Evolutionary conservation across 768 basidiomycete species (phyloP).

Genomic region (Hebeloma cylindrosporum): DNA sequence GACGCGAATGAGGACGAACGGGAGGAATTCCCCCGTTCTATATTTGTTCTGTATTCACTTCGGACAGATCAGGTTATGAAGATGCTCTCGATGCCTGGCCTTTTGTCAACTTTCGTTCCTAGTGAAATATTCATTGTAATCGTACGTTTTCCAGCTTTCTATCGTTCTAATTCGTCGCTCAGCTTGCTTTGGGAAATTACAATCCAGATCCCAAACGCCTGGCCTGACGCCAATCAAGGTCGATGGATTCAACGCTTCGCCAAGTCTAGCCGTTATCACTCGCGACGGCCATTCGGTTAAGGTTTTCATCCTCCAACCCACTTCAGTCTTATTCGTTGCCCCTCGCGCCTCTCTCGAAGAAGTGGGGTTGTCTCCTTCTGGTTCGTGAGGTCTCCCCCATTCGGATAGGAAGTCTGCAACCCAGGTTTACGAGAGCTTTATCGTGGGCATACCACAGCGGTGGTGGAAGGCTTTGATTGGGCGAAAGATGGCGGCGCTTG

Average conservation of each 20-base stretch:
- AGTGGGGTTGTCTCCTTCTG: not conserved
- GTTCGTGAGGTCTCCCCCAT: not conserved
- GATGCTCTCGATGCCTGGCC: conserved; percentile 41
- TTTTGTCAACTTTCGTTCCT: conserved; percentile 44
- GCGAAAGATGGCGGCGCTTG: conserved; percentile 61
- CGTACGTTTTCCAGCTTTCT: conserved; percentile 39
- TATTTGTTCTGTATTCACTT: conserved; percentile 33
- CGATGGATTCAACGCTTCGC: conserved; percentile 49
- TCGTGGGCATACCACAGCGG: conserved; percentile 67
- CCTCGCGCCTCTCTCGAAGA: not conserved
- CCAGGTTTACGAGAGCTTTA: conserved; percentile 69
- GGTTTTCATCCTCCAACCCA: conserved; percentile 43
- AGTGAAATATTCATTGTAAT: conserved; percentile 53
- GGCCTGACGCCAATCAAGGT: conserved; percentile 28
- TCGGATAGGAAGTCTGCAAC: conserved; percentile 29
- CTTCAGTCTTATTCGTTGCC: not conserved
- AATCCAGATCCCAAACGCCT: no score
- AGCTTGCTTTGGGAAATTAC: not conserved
- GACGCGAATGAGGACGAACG: conserved; percentile 12
- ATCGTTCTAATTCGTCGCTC: no score
- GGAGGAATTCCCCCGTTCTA: conserved; percentile 15
- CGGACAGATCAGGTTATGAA: conserved; percentile 49
- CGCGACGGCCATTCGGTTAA: conserved; percentile 55
- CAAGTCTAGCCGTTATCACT: conserved; percentile 47
- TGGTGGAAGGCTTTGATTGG: conserved; percentile 57